phyloP scores from a whole-genome alignment of 164 flowering plant genomes.

The Vitis riparia region DNA sequence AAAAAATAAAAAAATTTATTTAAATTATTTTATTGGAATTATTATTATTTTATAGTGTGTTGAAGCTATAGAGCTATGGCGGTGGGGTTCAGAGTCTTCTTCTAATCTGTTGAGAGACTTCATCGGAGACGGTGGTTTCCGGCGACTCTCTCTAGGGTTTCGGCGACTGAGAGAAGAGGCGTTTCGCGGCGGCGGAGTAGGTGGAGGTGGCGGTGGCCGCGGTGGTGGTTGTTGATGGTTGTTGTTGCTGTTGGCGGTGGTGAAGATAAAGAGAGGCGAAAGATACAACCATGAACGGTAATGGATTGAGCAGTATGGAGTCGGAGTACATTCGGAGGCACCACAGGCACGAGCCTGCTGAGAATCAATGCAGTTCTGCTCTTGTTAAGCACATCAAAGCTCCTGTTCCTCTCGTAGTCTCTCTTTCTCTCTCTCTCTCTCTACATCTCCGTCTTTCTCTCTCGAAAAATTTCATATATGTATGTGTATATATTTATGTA shows the following conservation, averaged over 20 bases:
- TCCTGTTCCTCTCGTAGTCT: slow-evolving; percentile 61
- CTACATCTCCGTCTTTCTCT: not conserved
- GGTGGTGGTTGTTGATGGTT: no score
- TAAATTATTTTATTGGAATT: no score
- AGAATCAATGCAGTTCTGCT: slow-evolving; percentile 62
- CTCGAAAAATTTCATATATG: not conserved
- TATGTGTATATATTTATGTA: not conserved
- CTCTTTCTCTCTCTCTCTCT: slow-evolving; percentile 16
- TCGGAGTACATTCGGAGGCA: slow-evolving; percentile 51
- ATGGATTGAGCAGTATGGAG: slow-evolving; percentile 33
- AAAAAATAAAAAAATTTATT: no score
- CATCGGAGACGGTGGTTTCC: not conserved
- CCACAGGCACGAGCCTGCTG: slow-evolving; percentile 50
- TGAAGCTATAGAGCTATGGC: slow-evolving; percentile 4
- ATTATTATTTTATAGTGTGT: no score
- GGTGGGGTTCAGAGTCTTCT: slow-evolving; percentile 8
- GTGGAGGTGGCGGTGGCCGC: no score
- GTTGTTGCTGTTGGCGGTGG: no score
- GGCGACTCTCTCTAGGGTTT: no score
- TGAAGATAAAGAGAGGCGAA: slow-evolving; percentile 16
- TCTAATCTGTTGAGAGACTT: not conserved
- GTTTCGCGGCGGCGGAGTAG: no score
- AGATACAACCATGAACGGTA: slow-evolving; percentile 16
- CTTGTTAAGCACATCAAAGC: slow-evolving; percentile 69
- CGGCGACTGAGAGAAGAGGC: no score